phyloP scores from a whole-genome alignment of 2,329 filamentous ascomycete species.

The Ophiocordyceps robertsii region DNA sequence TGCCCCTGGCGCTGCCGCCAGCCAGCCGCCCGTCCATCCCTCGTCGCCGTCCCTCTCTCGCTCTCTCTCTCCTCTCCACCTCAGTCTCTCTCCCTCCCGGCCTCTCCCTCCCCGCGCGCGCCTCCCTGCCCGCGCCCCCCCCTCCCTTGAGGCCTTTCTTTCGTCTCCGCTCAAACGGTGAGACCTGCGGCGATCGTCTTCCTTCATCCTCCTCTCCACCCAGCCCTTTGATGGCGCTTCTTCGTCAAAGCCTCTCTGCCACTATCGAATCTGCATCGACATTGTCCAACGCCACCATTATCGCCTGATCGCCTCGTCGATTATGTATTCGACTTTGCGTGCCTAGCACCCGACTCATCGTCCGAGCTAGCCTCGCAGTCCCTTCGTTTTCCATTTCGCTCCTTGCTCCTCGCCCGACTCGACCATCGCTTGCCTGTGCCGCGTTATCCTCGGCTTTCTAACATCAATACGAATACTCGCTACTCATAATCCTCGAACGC shows the following conservation, averaged over 20 bases:
- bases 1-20: constrained; percentile 1
- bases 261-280: background rate
- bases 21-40: background rate
- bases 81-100: background rate
- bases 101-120: background rate
- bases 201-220: constrained; percentile 3
- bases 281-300: constrained; percentile 4
- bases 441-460: background rate
- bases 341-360: constrained; percentile 6
- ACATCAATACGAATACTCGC: background rate
- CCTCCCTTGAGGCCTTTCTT: background rate
- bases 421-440: background rate
- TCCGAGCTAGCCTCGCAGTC: constrained; percentile 8
- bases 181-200: constrained; percentile 6
- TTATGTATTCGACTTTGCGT: constrained; percentile 19
- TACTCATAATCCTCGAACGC: background rate
- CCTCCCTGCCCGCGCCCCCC: background rate
- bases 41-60: background rate
- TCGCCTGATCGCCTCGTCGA: constrained; percentile 13
- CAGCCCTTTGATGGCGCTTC: background rate
- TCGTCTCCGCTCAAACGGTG: constrained; percentile 5
- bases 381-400: constrained; percentile 11
- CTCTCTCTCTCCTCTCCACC: background rate
- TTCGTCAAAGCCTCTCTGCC: background rate
- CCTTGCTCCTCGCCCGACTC: constrained; percentile 4